A percentile compares a stretch with the other conserved stretches of the same genome.
phyloP scores from a whole-genome alignment of 371 early-diverging fungal species.

The Actinomortierella ambigua region DNA sequence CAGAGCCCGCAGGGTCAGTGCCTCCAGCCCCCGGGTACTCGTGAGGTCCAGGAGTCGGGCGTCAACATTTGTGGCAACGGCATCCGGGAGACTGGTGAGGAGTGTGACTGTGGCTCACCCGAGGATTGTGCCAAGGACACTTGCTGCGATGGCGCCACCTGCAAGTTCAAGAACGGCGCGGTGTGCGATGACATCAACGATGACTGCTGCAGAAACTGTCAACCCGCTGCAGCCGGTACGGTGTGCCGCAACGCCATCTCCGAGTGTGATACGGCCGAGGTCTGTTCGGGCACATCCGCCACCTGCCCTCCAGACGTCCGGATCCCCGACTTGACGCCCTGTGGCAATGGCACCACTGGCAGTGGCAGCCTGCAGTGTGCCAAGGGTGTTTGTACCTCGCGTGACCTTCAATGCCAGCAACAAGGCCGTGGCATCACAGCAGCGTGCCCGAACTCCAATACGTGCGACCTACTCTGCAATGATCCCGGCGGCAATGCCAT shows the following conservation, averaged over 20 bases:
- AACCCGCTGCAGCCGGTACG: slow-evolving; percentile 59
- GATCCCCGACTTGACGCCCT: slow-evolving; percentile 69
- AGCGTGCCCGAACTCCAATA: slow-evolving; percentile 48
- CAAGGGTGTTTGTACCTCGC: slow-evolving; percentile 87
- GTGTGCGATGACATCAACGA: slow-evolving; percentile 77
- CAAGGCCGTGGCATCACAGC: slow-evolving; percentile 55
- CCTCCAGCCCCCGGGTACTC: slow-evolving; percentile 53
- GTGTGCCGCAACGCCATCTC: slow-evolving; percentile 80
- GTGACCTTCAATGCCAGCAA: slow-evolving; percentile 81
- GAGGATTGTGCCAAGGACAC: slow-evolving; percentile 73
- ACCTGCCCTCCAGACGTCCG: slow-evolving; percentile 80
- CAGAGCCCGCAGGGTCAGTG: slow-evolving; percentile 59
- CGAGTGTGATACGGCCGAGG: slow-evolving; percentile 84
- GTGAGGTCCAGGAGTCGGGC: slow-evolving; percentile 58
- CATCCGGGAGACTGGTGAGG: slow-evolving; percentile 86
- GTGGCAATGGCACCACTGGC: slow-evolving; percentile 49
- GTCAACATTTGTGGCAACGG: slow-evolving; percentile 92
- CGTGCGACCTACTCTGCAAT: slow-evolving; percentile 73
- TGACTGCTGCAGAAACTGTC: slow-evolving; percentile 82
- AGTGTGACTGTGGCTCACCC: slow-evolving; percentile 90
- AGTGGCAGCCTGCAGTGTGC: slow-evolving; percentile 68
- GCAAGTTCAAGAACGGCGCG: slow-evolving; percentile 79
- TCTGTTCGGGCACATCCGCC: slow-evolving; percentile 75
- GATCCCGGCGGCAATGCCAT: slow-evolving; percentile 51
- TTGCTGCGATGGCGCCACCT: slow-evolving; percentile 85